These are phyloP conservation scores for Trichoderma hamatum DNA, from an alignment of 2,329 filamentous ascomycete species.

Conservation along the genomic window DNA sequence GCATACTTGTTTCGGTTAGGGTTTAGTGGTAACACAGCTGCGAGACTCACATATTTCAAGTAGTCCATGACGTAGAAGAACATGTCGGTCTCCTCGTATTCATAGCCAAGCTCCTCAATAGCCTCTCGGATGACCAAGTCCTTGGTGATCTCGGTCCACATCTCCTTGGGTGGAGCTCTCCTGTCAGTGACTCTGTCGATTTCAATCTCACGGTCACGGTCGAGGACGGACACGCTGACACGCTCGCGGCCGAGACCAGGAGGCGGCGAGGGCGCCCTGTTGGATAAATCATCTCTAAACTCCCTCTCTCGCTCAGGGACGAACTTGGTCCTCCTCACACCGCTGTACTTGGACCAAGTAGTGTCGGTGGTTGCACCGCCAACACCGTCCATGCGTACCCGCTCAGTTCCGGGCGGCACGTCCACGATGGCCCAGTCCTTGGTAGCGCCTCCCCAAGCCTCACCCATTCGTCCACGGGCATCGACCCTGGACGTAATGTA, in stretches of 20 bases:
- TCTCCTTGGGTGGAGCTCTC: slow-evolving; percentile 59
- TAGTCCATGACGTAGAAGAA: slow-evolving; percentile 96
- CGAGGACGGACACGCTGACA: slow-evolving; percentile 52
- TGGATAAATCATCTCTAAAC: slow-evolving; percentile 46
- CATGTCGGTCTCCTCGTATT: slow-evolving; percentile 84
- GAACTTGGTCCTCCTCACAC: slow-evolving; percentile 74
- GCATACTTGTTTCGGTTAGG: slow-evolving; percentile 27
- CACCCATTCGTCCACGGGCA: slow-evolving; percentile 67
- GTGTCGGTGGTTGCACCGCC: slow-evolving; percentile 77
- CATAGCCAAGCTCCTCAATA: slow-evolving; percentile 80
- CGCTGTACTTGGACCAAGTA: slow-evolving; percentile 78
- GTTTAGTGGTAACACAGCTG: neutral
- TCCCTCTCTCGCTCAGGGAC: slow-evolving; percentile 59
- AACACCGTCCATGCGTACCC: slow-evolving; percentile 78
- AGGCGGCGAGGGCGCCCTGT: slow-evolving; percentile 31
- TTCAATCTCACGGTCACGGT: slow-evolving; percentile 54
- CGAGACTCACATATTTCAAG: slow-evolving; percentile 73
- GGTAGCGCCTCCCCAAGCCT: slow-evolving; percentile 73
- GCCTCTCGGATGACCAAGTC: slow-evolving; percentile 86
- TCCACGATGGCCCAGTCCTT: slow-evolving; percentile 82
- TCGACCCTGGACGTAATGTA: slow-evolving; percentile 62
- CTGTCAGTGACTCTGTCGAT: slow-evolving; percentile 60
- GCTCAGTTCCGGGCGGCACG: slow-evolving; percentile 79
- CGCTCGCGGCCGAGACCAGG: slow-evolving; percentile 42
- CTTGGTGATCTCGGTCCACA: slow-evolving; percentile 98